These are phyloP conservation scores for Rubus idaeus DNA, from an alignment of 306 rosid species.

Conservation along the genomic window DNA sequence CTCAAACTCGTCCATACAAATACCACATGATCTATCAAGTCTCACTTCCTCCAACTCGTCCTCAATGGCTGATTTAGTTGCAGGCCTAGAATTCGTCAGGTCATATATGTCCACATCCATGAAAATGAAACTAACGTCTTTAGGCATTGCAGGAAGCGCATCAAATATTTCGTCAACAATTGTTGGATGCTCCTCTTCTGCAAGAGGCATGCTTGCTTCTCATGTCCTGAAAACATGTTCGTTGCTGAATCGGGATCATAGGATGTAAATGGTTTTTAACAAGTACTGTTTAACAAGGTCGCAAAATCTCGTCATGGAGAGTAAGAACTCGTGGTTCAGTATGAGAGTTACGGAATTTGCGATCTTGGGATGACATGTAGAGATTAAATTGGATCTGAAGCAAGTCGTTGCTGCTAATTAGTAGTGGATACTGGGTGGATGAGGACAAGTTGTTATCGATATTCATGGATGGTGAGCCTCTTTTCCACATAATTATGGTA, in stretches of 20 bases:
- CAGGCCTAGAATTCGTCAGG: neutral
- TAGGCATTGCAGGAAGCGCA: neutral
- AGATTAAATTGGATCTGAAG: neutral
- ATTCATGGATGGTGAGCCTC: neutral
- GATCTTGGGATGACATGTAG: neutral
- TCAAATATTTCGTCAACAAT: neutral
- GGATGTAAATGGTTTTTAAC: too few relatives aligned
- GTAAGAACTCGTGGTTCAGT: neutral
- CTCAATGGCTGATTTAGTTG: neutral
- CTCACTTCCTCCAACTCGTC: neutral
- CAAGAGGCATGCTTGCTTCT: neutral
- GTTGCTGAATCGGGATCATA: neutral
- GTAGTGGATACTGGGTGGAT: too few relatives aligned
- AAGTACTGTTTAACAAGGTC: too few relatives aligned
- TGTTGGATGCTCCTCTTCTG: neutral
- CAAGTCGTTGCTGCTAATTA: neutral
- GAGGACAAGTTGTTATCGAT: neutral
- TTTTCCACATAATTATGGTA: neutral
- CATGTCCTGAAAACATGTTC: neutral
- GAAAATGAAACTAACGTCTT: neutral
- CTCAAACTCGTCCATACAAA: neutral
- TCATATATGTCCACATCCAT: neutral
- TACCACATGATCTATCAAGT: neutral
- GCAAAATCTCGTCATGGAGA: neutral
- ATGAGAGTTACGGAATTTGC: neutral